Base-by-base conservation (phyloP, 352 stramenopile genomes). In the Detonula confervacea region DNA sequence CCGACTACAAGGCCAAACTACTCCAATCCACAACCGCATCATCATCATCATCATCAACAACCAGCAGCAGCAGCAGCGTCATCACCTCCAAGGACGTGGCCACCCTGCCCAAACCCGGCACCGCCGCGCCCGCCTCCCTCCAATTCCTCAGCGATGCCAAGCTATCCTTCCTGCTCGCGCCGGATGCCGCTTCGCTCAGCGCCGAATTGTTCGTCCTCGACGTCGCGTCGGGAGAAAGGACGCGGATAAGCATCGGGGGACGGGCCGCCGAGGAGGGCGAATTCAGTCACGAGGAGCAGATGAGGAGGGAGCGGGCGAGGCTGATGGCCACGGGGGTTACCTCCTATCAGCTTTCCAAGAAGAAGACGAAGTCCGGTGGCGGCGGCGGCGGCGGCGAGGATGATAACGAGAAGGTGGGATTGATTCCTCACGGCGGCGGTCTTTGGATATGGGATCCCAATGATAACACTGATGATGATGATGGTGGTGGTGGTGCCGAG, bases 241-340 rank as follows among this genome's bases (percentile, higher is more conserved):
- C 91, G 27, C 81, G 95, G 47, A 29, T 37, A 6, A 27, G 22
- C 16, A 20, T 67, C 39, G n/a, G 56, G 20, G 55, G 51, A 60
- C 2, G 56, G 67, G 73, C 64, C 56, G 29, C 68, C 37, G 39
- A 77, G 63, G 29, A 25, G 42, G 20, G 75, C 30, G 46, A 69
- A 39, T 39, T 69, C 46, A 51, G 49, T 57, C 63, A 63, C 24
- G 63, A 72, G 63, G 63, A 98, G 78, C 96, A 97, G 84, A 90
- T 98, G 59, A 90, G 95, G 2, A 92, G 95, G 56, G 95, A 98
- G 73, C 91, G 95, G 22, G 91, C 96, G 84, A 91, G 95, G 27
- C 89, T 97, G 60, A 96, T 97, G 91, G 92, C 91, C 57, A 89
- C 96, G n/a, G 95, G 95, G 56, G 97, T 98, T 83, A 97, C 95